Evolutionary conservation across 768 basidiomycete genomes (phyloP).

Genomic region (Mycena polygramma): DNA sequence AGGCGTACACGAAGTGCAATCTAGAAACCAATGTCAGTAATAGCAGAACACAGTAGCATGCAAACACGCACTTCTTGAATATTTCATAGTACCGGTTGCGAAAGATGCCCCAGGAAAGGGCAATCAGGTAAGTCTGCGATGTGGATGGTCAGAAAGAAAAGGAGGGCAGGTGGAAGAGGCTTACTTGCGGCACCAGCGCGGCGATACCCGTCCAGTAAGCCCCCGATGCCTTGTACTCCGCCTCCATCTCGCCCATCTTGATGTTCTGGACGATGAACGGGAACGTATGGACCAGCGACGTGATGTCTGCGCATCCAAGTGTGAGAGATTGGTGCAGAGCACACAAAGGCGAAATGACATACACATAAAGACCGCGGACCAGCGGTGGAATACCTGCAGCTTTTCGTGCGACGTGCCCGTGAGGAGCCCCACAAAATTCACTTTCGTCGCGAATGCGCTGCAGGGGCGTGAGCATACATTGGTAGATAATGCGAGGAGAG

Average conservation of each 20-base stretch:
- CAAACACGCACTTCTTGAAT: slow-evolving; percentile 46
- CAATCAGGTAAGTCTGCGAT: slow-evolving; percentile 44
- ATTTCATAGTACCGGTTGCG: slow-evolving; percentile 49
- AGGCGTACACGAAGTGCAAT: slow-evolving; percentile 41
- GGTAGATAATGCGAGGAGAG: neutral
- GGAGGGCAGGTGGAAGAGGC: neutral
- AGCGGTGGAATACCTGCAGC: slow-evolving; percentile 53
- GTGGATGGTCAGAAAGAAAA: neutral
- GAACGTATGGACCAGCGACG: slow-evolving; percentile 51
- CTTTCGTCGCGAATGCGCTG: slow-evolving; percentile 51
- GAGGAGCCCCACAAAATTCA: slow-evolving; percentile 49
- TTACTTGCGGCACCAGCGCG: slow-evolving; percentile 48
- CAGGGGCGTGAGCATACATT: neutral
- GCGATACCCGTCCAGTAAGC: slow-evolving; percentile 51
- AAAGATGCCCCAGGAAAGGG: slow-evolving; percentile 48
- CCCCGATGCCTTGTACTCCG: slow-evolving; percentile 34
- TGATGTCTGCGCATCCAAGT: slow-evolving; percentile 40
- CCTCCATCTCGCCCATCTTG: slow-evolving; percentile 41
- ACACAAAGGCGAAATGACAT: slow-evolving; percentile 16
- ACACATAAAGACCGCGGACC: slow-evolving; percentile 52
- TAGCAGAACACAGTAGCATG: neutral
- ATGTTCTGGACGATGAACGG: slow-evolving; percentile 48
- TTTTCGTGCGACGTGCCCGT: slow-evolving; percentile 52
- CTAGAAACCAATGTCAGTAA: slow-evolving; percentile 12
- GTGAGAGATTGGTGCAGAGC: no score